Percentiles rank a stretch among this genome's conserved stretches.
Evolutionary conservation across 1,284 basidiomycete genomes (phyloP).

Genomic region (Volvariella volvacea): DNA sequence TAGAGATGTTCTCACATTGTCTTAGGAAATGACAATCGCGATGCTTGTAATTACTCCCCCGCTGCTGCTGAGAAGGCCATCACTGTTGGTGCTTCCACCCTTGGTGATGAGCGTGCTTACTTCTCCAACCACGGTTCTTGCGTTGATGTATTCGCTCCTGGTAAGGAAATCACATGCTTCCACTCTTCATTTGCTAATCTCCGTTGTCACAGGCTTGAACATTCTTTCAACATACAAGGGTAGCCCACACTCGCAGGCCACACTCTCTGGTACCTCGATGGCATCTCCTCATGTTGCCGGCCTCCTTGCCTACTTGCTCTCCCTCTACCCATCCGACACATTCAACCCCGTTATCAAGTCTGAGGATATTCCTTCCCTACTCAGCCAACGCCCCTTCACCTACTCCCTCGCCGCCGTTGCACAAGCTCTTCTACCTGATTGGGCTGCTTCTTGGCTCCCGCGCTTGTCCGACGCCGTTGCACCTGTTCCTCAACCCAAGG

Average conservation of each 20-base stretch:
- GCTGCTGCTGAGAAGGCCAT: slow-evolving; percentile 71
- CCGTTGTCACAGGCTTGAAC: slow-evolving; percentile 48
- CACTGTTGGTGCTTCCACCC: slow-evolving; percentile 82
- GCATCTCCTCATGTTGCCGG: slow-evolving; percentile 68
- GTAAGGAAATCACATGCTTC: slow-evolving; percentile 20
- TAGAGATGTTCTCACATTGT: not conserved
- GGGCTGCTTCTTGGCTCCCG: slow-evolving; percentile 55
- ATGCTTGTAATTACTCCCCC: slow-evolving; percentile 81
- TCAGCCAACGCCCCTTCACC: slow-evolving; percentile 20
- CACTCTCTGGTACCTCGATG: slow-evolving; percentile 73
- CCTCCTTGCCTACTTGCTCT: slow-evolving; percentile 79
- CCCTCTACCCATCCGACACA: slow-evolving; percentile 60
- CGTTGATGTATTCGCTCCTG: slow-evolving; percentile 82
- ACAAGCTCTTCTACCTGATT: slow-evolving; percentile 51
- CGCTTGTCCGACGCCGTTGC: slow-evolving; percentile 39
- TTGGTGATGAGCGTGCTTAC: slow-evolving; percentile 81
- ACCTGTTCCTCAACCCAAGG: slow-evolving; percentile 35
- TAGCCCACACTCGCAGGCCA: slow-evolving; percentile 50
- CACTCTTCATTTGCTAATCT: slow-evolving; percentile 1
- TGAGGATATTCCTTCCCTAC: slow-evolving; percentile 20
- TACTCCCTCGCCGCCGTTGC: slow-evolving; percentile 44
- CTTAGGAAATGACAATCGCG: slow-evolving; percentile 56
- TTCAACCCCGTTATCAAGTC: slow-evolving; percentile 43
- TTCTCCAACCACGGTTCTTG: slow-evolving; percentile 80
- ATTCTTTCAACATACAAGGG: slow-evolving; percentile 77